These are phyloP conservation scores for Chlorella ohadii DNA, from an alignment of 139 green algal species.

Conservation along the genomic window DNA sequence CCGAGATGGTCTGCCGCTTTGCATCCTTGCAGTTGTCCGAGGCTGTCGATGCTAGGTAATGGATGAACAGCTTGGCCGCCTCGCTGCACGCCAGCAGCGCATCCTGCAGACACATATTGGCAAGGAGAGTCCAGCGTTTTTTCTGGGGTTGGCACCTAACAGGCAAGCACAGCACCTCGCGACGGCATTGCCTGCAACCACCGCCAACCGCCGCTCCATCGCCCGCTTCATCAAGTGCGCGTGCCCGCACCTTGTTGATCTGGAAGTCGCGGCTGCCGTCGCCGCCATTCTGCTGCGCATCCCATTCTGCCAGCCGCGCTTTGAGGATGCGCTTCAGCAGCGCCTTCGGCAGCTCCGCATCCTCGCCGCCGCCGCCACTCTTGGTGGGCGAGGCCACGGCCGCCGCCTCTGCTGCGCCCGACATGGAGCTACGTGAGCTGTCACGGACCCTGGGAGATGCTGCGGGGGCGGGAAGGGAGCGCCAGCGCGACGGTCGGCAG, in stretches of 20 bases:
- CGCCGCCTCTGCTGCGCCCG: background rate
- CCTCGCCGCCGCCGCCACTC: background rate
- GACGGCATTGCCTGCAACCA: too few species aligned
- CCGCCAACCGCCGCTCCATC: background rate
- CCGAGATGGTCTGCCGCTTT: slow-evolving; percentile 81
- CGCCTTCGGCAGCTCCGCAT: slow-evolving; percentile 76
- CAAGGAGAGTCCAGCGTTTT: too few species aligned
- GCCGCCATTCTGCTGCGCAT: slow-evolving; percentile 27
- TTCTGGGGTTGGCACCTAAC: too few species aligned
- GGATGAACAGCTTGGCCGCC: slow-evolving; percentile 90
- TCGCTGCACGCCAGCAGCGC: slow-evolving; percentile 83
- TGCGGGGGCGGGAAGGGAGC: background rate
- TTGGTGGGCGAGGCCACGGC: slow-evolving; percentile 14
- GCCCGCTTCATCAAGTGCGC: background rate
- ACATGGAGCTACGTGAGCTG: too few species aligned
- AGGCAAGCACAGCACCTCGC: too few species aligned
- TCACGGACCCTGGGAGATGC: too few species aligned
- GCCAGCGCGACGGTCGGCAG: too few species aligned
- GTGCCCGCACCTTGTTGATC: slow-evolving; percentile 52
- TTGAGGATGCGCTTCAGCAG: slow-evolving; percentile 87
- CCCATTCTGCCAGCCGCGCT: slow-evolving; percentile 64
- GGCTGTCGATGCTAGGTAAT: slow-evolving; percentile 84
- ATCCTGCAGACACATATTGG: slow-evolving; percentile 53
- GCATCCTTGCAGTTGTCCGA: slow-evolving; percentile 86
- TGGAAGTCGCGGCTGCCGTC: slow-evolving; percentile 56